phyloP scores from a whole-genome alignment of 2,329 filamentous ascomycete species.

The Fusarium chaquense region DNA sequence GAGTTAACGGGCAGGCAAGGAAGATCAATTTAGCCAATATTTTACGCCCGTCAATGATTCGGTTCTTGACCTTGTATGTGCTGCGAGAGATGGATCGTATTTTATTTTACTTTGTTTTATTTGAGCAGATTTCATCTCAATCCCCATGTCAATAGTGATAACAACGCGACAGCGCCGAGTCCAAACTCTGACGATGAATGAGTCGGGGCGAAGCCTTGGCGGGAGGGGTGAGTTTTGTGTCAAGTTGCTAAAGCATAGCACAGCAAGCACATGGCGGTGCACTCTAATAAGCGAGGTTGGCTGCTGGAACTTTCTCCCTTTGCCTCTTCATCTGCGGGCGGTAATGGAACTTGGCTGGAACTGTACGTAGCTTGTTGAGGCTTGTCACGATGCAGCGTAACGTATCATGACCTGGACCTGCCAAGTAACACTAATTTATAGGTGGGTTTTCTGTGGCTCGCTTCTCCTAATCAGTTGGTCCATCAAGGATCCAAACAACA shows the following conservation, averaged over 20 bases:
- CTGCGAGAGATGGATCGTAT: neutral
- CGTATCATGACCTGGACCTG: constrained; percentile 25
- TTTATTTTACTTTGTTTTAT: neutral
- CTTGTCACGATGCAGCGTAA: constrained; percentile 31
- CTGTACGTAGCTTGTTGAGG: constrained; percentile 9
- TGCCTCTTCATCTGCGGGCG: neutral
- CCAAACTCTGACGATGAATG: constrained; percentile 34
- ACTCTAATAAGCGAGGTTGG: constrained; percentile 30
- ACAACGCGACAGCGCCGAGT: constrained; percentile 32
- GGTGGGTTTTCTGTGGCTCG: constrained; percentile 4
- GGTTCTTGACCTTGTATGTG: constrained; percentile 13
- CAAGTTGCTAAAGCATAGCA: constrained; percentile 38
- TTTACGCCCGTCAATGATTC: constrained; percentile 2
- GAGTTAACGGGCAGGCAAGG: constrained; percentile 3
- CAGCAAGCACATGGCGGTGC: constrained; percentile 23
- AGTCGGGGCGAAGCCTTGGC: constrained; percentile 39
- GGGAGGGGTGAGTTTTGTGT: constrained; percentile 29
- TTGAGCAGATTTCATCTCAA: constrained; percentile 10
- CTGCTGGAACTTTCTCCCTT: constrained; percentile 30
- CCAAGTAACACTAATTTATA: constrained; percentile 19
- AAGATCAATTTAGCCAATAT: constrained; percentile 5
- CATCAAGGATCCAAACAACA: neutral
- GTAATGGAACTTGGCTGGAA: constrained; percentile 4
- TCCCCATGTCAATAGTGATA: constrained; percentile 6
- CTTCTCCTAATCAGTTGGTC: neutral